phyloP scores from a whole-genome alignment of 2,329 filamentous ascomycete species.

The Bisporella sp. region DNA sequence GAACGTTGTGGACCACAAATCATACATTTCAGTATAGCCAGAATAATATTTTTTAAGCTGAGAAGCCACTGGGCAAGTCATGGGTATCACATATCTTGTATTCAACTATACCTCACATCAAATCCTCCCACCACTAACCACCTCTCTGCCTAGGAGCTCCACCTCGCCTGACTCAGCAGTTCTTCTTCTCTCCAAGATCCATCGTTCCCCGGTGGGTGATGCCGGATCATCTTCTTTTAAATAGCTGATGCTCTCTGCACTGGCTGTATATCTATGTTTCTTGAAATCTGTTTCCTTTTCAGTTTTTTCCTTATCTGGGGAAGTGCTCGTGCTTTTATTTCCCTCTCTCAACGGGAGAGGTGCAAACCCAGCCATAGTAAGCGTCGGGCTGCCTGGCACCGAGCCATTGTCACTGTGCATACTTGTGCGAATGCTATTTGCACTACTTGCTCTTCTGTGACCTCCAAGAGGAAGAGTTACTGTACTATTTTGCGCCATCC shows the following conservation, averaged over 20 bases:
- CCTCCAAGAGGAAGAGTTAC: neutral
- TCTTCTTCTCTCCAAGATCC: constrained; percentile 63
- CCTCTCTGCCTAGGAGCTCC: constrained; percentile 57
- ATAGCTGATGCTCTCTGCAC: constrained; percentile 65
- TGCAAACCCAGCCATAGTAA: constrained; percentile 7
- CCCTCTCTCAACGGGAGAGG: neutral
- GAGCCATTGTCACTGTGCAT: constrained; percentile 9
- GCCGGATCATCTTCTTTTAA: constrained; percentile 53
- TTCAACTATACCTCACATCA: neutral
- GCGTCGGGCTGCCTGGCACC: constrained; percentile 16
- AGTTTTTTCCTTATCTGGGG: neutral
- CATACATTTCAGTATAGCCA: neutral
- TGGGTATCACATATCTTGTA: neutral
- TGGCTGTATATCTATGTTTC: constrained; percentile 45
- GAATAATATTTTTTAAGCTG: constrained; percentile 4
- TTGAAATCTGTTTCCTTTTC: constrained; percentile 25
- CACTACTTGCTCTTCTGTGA: constrained; percentile 17
- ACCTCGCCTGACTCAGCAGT: constrained; percentile 59
- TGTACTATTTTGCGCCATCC: constrained; percentile 8
- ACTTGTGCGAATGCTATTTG: constrained; percentile 10
- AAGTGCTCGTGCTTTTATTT: neutral
- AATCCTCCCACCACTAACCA: constrained; percentile 45
- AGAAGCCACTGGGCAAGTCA: neutral
- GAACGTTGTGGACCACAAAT: neutral
- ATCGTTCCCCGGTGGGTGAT: constrained; percentile 43